A percentile compares a stretch with the other conserved stretches of the same genome.
phyloP scores from a whole-genome alignment of 441 rosid species.

The Gossypium davidsonii region DNA sequence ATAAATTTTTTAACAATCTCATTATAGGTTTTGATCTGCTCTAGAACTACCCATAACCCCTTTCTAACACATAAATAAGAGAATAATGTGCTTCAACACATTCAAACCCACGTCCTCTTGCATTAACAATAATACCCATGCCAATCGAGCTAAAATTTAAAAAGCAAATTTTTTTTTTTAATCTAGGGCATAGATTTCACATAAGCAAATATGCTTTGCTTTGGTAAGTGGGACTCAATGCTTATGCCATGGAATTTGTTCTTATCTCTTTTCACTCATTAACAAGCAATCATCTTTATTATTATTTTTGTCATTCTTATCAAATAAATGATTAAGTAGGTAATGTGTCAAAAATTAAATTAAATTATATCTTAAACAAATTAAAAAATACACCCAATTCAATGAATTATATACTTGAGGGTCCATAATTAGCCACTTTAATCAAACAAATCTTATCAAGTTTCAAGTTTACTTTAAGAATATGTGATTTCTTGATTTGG shows the following conservation, averaged over 20 bases:
- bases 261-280: slow-evolving; percentile 2
- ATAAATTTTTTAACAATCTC: too few relatives aligned
- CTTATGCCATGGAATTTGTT: slow-evolving; percentile 1
- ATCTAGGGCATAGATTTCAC: neutral
- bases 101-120: too few relatives aligned
- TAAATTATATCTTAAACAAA: too few relatives aligned
- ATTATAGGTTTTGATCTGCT: too few relatives aligned
- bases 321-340: neutral
- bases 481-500: neutral
- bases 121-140: too few relatives aligned
- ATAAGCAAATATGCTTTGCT: neutral
- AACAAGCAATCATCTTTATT: too few relatives aligned
- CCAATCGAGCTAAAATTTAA: too few relatives aligned
- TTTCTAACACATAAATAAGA: too few relatives aligned
- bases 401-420: neutral
- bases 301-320: neutral
- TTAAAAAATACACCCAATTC: neutral
- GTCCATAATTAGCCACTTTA: slow-evolving; percentile 2
- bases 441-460: neutral
- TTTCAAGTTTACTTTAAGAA: neutral
- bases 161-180: too few relatives aligned
- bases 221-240: neutral
- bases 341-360: neutral
- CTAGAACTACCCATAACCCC: too few relatives aligned
- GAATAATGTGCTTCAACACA: too few relatives aligned